Evolutionary conservation across 1,284 basidiomycete genomes (phyloP).

Genomic region (Sporisorium scitamineum): DNA sequence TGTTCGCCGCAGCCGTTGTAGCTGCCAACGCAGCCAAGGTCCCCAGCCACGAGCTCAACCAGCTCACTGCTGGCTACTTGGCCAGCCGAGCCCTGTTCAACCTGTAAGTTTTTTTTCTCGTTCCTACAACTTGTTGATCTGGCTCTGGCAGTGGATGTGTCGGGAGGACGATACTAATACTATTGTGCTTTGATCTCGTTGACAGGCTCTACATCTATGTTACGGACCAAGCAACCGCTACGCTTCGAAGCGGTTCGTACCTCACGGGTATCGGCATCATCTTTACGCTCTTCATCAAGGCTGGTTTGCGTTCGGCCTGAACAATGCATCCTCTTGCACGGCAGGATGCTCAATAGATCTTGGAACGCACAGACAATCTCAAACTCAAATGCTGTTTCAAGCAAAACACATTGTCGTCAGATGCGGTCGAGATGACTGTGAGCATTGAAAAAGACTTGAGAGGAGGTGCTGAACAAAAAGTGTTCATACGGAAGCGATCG

Average conservation of each 20-base stretch:
- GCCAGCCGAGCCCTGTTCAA: conserved; percentile 52
- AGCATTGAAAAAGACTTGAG: background rate
- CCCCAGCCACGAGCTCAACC: conserved; percentile 53
- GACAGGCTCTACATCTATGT: conserved; percentile 42
- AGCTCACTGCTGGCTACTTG: conserved; percentile 49
- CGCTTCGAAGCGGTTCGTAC: conserved; percentile 28
- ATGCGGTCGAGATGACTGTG: too few species aligned
- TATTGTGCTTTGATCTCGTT: background rate
- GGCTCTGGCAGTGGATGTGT: background rate
- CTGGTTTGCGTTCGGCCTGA: conserved; percentile 29
- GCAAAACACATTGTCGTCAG: background rate
- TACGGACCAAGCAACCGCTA: conserved; percentile 20
- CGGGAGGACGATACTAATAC: background rate
- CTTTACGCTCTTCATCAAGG: conserved; percentile 50
- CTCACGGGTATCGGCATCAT: conserved; percentile 46
- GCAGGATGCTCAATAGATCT: background rate
- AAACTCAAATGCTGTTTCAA: background rate
- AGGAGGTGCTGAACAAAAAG: background rate
- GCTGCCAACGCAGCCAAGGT: conserved; percentile 58
- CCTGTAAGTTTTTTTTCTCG: conserved; percentile 27
- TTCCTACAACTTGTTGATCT: background rate
- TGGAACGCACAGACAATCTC: background rate
- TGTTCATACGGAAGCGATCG: conserved; percentile 21
- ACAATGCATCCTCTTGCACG: background rate
- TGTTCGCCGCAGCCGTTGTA: conserved; percentile 47